These are phyloP conservation scores for Oryza longistaminata DNA, from an alignment of 176 grass and related monocot genomes.

Conservation along the genomic window DNA sequence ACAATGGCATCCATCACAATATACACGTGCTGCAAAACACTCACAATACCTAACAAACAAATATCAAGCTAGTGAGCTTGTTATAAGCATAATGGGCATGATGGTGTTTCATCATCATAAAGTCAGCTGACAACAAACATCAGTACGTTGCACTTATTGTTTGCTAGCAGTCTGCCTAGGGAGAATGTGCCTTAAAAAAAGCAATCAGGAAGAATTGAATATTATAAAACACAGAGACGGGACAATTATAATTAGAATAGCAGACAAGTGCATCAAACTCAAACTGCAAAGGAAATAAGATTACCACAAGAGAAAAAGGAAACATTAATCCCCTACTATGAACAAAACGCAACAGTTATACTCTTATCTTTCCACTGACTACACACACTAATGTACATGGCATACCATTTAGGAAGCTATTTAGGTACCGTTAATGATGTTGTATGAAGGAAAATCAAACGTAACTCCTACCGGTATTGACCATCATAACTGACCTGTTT, in stretches of 20 bases:
- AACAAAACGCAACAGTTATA: not conserved
- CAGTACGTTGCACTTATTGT: not conserved
- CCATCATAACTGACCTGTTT: constrained; percentile 1
- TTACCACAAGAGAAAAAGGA: not conserved
- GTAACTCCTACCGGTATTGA: not conserved
- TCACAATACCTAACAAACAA: constrained; percentile 68
- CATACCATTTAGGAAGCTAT: not conserved
- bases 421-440: constrained; percentile 14
- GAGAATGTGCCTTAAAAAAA: not conserved
- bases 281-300: constrained; percentile 12
- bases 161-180: constrained; percentile 3
- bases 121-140: constrained; percentile 12
- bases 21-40: constrained; percentile 67
- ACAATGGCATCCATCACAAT: constrained; percentile 76
- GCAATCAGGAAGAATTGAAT: not conserved
- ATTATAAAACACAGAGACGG: constrained; percentile 7
- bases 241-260: constrained; percentile 16
- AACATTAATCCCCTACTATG: constrained; percentile 14
- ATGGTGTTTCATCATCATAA: constrained; percentile 5
- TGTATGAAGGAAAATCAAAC: not conserved
- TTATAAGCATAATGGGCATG: not conserved
- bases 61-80: constrained; percentile 14
- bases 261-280: not conserved
- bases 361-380: not conserved
- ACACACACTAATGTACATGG: not conserved